Evolutionary conservation across 2,329 filamentous ascomycete genomes (phyloP), one percentile per base, ranked within the genome.

Genomic region (Tolypocladium nubicola): DNA sequence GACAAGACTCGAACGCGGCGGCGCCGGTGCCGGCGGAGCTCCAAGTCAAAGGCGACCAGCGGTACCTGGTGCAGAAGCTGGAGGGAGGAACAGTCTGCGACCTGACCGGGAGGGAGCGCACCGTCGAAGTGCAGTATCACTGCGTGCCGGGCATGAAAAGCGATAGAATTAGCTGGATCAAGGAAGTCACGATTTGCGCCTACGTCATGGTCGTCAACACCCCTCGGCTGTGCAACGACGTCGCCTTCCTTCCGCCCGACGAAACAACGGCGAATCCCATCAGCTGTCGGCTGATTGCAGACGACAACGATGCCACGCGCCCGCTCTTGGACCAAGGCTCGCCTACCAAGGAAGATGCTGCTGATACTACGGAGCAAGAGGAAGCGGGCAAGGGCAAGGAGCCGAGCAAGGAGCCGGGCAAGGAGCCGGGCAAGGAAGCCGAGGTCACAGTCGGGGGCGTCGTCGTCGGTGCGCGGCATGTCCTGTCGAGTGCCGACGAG

Each of bases 121-220:
- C 86, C 63, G 87, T 96, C 62, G 92, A 97, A 71, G 84, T 97
- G 11, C 88, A 90, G 64, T 85, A 85, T 63, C 82, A 85, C 68
- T 96, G 91, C 74, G 87, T 89, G 65, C 90, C 89, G 0, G 86
- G 88, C 53, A 78, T 85, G 38, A 82, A 82, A 3, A 78, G 76
- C 52, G 87, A 96, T 69, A 84, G 87, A 53, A 96, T 97, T 65
- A 87, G 87, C 49, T 91, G 90, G 84, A 95, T 97, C 73, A 96
- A 96, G 71, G 92, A 97, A 70, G 84, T 93, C 1, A 88, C 87
- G 3, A 96, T 90, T 13, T 97, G 92, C 73, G 85, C 90, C 14
- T 97, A 97, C 68, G 79, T 96, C 56, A 96, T 97, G 91, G 84
- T 96, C 38, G 83, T 97, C 61, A 88, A 96, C 68, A 96, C 92